Evolutionary conservation across 352 stramenopile species (phyloP), one percentile per base, ranked within the genome.

Genomic region (Globisporangium carolinianum): DNA sequence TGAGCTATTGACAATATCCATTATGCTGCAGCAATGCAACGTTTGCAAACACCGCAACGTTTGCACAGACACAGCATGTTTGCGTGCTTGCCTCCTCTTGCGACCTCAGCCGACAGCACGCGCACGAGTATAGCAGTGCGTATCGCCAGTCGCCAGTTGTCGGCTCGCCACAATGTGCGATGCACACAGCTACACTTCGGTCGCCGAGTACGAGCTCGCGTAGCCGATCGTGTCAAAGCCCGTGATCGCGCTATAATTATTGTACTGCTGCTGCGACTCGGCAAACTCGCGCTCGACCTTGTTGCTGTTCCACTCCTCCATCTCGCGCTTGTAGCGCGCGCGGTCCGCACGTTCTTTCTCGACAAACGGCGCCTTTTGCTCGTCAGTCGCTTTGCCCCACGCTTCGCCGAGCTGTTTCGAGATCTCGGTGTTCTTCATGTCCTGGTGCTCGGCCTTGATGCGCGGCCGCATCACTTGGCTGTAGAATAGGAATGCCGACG

Each of bases 351-450:
- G 86, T 70, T 98, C 92, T 67, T 97, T 95, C 69, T 98, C 87
- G 11, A 97, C 74, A 62, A 95, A 97, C 39, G 92, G 94, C 9
- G 72, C 69, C 61, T 96, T 96, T 65, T 98, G 89, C 57, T 94
- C 82, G 38, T 96, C 79, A 39, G 79, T 94, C n/a, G 89, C 79
- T 61, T 96, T 96, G 43, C 72, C 58, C 94, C 95, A 98, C 5
- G 90, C 84, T 62, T 98, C 90, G 18, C 94, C 94, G 32, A 98
- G 68, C 52, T 97, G 76, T 67, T 95, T 93, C 10, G 93, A 98
- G 63, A 98, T 96, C 55, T 98, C 94, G 64, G 92, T 97, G 69
- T 98, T 98, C 61, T 96, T 95, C 86, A 98, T 97, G 53, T 96
- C 86, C 47, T 92, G 91, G 71, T 98, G 87, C 53, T 97, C 81